Conservation (phyloP, 371 early-diverging fungal species). For the Furculomyces boomerangus region DNA sequence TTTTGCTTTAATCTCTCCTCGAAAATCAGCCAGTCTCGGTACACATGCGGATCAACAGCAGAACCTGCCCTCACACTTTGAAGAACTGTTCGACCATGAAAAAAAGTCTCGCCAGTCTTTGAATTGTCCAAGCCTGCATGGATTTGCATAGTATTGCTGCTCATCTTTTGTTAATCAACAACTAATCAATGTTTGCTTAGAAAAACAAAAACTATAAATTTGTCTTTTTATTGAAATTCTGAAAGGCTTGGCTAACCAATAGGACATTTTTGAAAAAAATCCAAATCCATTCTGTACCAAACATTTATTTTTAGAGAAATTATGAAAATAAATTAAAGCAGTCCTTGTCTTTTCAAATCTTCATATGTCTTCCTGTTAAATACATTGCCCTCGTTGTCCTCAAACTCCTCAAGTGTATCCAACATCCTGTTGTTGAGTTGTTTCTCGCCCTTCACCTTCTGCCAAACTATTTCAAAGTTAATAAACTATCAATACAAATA, state of each 20-base stretch:
- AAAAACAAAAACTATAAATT: too few species aligned
- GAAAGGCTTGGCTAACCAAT: too few species aligned
- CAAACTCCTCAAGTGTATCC: slow-evolving; percentile 78
- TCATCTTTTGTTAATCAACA: too few species aligned
- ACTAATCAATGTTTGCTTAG: too few species aligned
- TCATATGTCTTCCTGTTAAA: slow-evolving; percentile 95
- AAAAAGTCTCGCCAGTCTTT: too few species aligned
- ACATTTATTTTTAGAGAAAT: background rate
- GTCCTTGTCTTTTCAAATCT: slow-evolving; percentile 80
- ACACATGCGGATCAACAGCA: slow-evolving; percentile 24
- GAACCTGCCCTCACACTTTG: slow-evolving; percentile 18
- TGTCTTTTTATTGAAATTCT: too few species aligned
- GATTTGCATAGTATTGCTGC: too few species aligned
- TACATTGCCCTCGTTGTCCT: slow-evolving; percentile 93
- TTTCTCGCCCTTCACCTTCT: slow-evolving; percentile 44
- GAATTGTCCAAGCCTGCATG: too few species aligned
- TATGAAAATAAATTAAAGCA: slow-evolving; percentile 32
- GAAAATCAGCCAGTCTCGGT: slow-evolving; percentile 29
- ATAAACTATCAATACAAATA: background rate
- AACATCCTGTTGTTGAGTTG: slow-evolving; percentile 1
- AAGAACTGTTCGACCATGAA: slow-evolving; percentile 21
- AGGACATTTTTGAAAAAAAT: too few species aligned
- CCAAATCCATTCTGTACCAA: too few species aligned
- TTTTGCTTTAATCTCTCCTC: slow-evolving; percentile 29
- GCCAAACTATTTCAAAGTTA: slow-evolving; percentile 41